Evolutionary conservation across 768 basidiomycete genomes (phyloP), one percentile per base, ranked within the genome.

Genomic region (Russula vinacea): DNA sequence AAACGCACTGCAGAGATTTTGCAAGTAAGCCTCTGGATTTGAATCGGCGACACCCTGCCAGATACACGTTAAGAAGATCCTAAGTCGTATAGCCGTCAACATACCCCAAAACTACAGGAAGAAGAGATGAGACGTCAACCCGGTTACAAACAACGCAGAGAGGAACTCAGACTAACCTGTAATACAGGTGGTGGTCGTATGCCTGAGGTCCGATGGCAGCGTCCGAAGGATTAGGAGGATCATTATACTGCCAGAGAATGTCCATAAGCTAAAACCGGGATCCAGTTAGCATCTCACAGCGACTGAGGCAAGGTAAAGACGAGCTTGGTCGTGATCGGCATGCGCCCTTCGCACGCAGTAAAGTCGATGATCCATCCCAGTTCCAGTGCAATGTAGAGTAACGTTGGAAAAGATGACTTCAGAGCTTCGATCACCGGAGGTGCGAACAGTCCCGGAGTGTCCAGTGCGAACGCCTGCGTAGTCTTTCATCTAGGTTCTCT

Each of bases 111-210:
- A 61, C 83, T 86, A 64, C 16, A 29, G 24, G 22, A 19, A 47
- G 22, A 32, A 51, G 33, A 35, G 14, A 7, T 11, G 17, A n/a
- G 26, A 39, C 16, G 33, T 52, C 24, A 19, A 51, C 39, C n/a
- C 17, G 11, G 32, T 8, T 29, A 22, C 40, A 26, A 44, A 19
- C 13, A 19, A 24, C 2, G 17, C 17, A 32, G 10, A 54, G 22
- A 24, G 40, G 35, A 14, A 22, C 35, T 8, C 2, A 14, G 10
- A 74, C 85, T 71, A 70, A 88, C 84, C 78, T 83, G 70, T 89
- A 90, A 72, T 91, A 92, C 17, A 92, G 71, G 73, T 92, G 90
- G 59, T 90, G 88, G 69, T 92, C 90, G 67, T 92, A 92, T 29
- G 75, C 76, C 68, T 88, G 87, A 14, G 89, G 87, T 1, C 90